A percentile compares a stretch with the other conserved stretches of the same genome.
These are phyloP conservation scores for Cryptococcus floricola DNA, from an alignment of 1,284 basidiomycete genomes.

Conservation along the genomic window DNA sequence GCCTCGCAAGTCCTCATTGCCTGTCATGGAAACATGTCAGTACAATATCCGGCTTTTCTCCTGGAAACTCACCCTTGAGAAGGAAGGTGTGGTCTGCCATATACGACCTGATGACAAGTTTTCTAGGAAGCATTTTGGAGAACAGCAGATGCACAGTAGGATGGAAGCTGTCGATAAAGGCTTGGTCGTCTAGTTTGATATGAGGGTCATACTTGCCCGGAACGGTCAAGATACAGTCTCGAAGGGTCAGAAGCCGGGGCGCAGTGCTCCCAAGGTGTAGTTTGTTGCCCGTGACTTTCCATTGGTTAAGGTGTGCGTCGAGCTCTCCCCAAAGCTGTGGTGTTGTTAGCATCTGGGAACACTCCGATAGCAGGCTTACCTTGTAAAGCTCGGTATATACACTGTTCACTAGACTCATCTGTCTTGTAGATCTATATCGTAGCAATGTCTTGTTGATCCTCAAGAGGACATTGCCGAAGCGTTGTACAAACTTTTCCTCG, in stretches of 20 bases:
- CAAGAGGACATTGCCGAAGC: slow-evolving; percentile 23
- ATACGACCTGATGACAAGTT: slow-evolving; percentile 35
- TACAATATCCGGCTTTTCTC: not conserved
- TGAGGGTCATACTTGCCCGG: slow-evolving; percentile 42
- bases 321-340: slow-evolving; percentile 35
- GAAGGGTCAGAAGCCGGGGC: slow-evolving; percentile 30
- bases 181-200: slow-evolving; percentile 35
- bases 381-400: slow-evolving; percentile 33
- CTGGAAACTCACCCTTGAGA: slow-evolving; percentile 31
- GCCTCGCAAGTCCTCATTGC: slow-evolving; percentile 38
- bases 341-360: not conserved
- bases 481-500: slow-evolving; percentile 32
- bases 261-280: slow-evolving; percentile 33
- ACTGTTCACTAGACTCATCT: slow-evolving; percentile 23
- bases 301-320: slow-evolving; percentile 30
- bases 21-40: slow-evolving; percentile 10
- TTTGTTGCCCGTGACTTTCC: slow-evolving; percentile 33
- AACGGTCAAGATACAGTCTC: slow-evolving; percentile 41
- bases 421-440: slow-evolving; percentile 21
- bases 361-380: slow-evolving; percentile 7
- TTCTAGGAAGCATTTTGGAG: slow-evolving; percentile 39
- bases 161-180: slow-evolving; percentile 38
- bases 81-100: slow-evolving; percentile 35
- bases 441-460: slow-evolving; percentile 21
- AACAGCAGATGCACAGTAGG: slow-evolving; percentile 36